A percentile compares a stretch with the other conserved stretches of the same genome.
Evolutionary conservation across 305 asterid species (phyloP).

Genomic region (Fraxinus nigra): DNA sequence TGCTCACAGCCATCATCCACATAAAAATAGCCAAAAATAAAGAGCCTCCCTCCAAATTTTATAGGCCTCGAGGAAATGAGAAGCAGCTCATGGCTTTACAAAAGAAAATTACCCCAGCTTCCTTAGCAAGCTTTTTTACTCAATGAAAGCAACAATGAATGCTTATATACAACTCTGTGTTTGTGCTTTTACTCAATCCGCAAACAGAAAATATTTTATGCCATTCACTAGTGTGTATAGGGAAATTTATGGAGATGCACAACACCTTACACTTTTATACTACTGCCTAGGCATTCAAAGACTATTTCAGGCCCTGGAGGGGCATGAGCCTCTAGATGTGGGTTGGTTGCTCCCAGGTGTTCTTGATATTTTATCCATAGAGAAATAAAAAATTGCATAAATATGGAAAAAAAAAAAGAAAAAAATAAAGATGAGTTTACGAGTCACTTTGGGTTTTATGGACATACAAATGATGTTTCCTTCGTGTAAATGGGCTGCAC

Average conservation of each 20-base stretch:
- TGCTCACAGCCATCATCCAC: not conserved
- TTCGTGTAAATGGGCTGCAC: no score
- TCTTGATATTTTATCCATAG: no score
- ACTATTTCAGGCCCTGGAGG: not conserved
- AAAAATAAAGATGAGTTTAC: no score
- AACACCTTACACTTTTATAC: not conserved
- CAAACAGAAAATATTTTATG: not conserved
- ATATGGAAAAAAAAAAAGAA: no score
- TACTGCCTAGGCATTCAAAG: not conserved
- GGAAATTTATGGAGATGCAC: not conserved
- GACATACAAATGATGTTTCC: no score
- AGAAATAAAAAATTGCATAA: no score
- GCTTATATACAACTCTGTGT: not conserved
- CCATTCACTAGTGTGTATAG: not conserved
- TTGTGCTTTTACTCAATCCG: not conserved
- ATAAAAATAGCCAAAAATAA: not conserved
- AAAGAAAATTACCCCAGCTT: not conserved
- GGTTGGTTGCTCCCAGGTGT: no score
- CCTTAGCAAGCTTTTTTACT: not conserved
- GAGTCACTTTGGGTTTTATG: no score
- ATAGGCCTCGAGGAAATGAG: not conserved
- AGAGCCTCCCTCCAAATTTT: not conserved
- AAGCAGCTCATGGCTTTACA: not conserved
- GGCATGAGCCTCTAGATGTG: not conserved
- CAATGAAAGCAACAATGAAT: not conserved